Evolutionary conservation across 2,329 filamentous ascomycete genomes (phyloP).

Genomic region (Cadophora gregata): DNA sequence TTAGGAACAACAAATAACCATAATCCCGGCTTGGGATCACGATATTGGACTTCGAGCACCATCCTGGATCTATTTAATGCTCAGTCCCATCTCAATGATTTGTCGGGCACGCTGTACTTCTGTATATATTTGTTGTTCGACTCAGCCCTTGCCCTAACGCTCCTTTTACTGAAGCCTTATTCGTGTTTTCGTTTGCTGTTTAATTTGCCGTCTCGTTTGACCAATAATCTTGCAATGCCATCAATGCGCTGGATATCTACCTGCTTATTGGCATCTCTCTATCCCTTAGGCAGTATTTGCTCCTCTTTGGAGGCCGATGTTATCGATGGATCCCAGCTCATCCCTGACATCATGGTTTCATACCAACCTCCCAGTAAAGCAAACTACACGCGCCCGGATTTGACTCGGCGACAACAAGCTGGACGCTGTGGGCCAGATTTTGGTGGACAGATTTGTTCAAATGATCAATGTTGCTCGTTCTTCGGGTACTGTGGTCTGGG

Average conservation of each 20-base stretch:
- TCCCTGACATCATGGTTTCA: neutral
- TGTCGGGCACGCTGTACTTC: neutral
- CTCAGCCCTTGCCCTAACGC: neutral
- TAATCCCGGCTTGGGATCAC: conserved; percentile 4
- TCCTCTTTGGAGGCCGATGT: conserved; percentile 4
- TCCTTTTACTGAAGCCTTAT: neutral
- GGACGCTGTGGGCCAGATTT: conserved; percentile 11
- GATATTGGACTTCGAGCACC: neutral
- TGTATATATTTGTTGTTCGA: conserved; percentile 2
- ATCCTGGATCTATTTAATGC: neutral
- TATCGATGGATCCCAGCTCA: neutral
- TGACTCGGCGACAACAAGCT: conserved; percentile 8
- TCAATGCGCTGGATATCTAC: neutral
- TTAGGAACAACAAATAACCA: conserved; percentile 3
- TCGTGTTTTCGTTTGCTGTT: neutral
- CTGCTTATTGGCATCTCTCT: conserved; percentile 15
- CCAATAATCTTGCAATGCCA: neutral
- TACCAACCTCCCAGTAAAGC: neutral
- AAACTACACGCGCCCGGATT: conserved; percentile 12
- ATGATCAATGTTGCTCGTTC: conserved; percentile 30
- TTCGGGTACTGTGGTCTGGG: conserved; percentile 27
- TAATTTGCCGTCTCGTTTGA: neutral
- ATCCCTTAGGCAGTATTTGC: conserved; percentile 1
- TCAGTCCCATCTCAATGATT: neutral
- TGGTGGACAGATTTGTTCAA: conserved; percentile 32